These are phyloP conservation scores for Polychaeton citri DNA, from an alignment of 2,329 filamentous ascomycete genomes.

Conservation along the genomic window DNA sequence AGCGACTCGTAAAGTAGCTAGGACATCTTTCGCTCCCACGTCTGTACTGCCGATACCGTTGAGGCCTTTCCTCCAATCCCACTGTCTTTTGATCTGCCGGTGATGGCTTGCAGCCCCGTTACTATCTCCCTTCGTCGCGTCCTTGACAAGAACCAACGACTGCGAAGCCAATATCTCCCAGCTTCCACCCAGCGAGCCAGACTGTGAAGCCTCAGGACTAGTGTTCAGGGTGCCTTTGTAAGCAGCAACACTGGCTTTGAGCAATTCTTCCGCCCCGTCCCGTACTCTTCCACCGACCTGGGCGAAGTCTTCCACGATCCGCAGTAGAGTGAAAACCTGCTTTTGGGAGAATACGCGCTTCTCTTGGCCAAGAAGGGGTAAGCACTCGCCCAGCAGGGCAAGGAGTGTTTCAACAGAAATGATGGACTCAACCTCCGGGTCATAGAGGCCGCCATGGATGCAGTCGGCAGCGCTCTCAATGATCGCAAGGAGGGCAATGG, in stretches of 20 bases:
- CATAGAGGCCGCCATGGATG: slow-evolving; percentile 81
- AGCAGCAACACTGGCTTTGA: slow-evolving; percentile 11
- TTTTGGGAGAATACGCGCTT: slow-evolving; percentile 15
- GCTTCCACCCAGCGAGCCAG: slow-evolving; percentile 9
- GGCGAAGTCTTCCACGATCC: slow-evolving; percentile 18
- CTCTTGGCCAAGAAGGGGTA: slow-evolving; percentile 57
- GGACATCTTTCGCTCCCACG: slow-evolving; percentile 51
- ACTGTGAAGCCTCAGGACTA: slow-evolving; percentile 1
- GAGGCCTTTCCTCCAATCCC: slow-evolving; percentile 51
- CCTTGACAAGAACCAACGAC: slow-evolving; percentile 7
- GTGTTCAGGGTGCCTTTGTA: slow-evolving; percentile 9
- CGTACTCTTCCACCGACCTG: slow-evolving; percentile 13
- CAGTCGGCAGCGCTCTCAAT: slow-evolving; percentile 78
- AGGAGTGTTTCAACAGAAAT: slow-evolving; percentile 81
- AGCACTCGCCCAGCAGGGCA: slow-evolving; percentile 68
- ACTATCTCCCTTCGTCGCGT: slow-evolving; percentile 32
- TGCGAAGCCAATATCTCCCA: slow-evolving; percentile 16
- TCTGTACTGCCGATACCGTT: slow-evolving; percentile 42
- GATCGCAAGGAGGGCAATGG: slow-evolving; percentile 63
- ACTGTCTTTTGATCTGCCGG: slow-evolving; percentile 32
- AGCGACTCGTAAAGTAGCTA: slow-evolving; percentile 57
- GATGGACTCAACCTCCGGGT: slow-evolving; percentile 65
- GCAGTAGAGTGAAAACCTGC: slow-evolving; percentile 14
- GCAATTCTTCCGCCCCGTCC: slow-evolving; percentile 15
- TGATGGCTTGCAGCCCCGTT: slow-evolving; percentile 30